Conservation (phyloP, 1,284 basidiomycete genomes). For the Apiotrichum gracile region DNA sequence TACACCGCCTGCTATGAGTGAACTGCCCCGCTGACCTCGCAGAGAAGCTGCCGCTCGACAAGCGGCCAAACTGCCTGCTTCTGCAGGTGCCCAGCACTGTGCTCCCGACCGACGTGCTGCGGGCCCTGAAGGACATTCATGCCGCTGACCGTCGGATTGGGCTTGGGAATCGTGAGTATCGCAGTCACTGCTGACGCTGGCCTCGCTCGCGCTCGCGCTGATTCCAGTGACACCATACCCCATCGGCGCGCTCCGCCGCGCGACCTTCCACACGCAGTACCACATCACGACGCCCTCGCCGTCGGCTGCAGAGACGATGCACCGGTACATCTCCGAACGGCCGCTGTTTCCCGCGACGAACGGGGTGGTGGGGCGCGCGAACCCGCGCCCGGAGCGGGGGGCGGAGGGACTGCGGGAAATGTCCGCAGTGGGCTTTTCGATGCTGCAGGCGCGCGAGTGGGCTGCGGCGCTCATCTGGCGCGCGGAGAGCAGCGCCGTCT, state of each 20-base stretch:
- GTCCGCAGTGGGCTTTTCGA: neutral
- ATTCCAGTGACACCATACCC: slow-evolving; percentile 21
- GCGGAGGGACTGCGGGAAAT: neutral
- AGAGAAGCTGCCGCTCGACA: neutral
- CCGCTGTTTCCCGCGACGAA: slow-evolving; percentile 11
- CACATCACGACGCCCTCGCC: slow-evolving; percentile 16
- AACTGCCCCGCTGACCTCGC: neutral
- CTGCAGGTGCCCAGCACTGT: slow-evolving; percentile 20
- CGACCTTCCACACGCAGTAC: slow-evolving; percentile 16
- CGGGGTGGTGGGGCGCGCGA: neutral
- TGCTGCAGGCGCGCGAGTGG: neutral
- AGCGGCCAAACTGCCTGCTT: neutral
- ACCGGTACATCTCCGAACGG: slow-evolving; percentile 9
- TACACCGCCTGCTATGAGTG: neutral
- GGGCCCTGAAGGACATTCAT: slow-evolving; percentile 18
- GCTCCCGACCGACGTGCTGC: slow-evolving; percentile 19
- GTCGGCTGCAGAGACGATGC: slow-evolving; percentile 3
- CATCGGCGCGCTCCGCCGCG: slow-evolving; percentile 15
- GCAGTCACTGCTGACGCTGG: neutral
- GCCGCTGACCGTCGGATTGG: slow-evolving; percentile 22
- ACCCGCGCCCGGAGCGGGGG: neutral
- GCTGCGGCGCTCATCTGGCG: neutral
- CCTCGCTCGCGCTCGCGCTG: neutral
- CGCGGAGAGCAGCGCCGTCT: neutral
- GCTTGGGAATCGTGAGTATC: slow-evolving; percentile 20